Evolutionary conservation across 192 early-diverging fungal genomes (phyloP), one percentile per base, ranked within the genome.

Genomic region (Coemansia sp.): DNA sequence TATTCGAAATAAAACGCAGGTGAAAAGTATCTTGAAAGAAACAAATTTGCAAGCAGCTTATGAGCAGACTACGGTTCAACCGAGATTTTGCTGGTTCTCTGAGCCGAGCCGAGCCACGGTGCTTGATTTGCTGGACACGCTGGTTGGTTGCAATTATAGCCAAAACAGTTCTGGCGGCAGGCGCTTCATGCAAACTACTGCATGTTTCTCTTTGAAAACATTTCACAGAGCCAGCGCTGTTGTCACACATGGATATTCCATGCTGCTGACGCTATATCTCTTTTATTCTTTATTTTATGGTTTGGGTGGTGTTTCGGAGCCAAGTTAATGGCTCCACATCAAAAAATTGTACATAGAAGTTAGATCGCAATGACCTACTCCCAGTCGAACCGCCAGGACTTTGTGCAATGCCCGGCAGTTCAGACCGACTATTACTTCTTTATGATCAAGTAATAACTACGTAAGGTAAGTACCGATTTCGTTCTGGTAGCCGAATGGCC

Each of bases 401-500:
- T 67, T 54, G 71, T 67, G 71, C 71, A 73, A 73, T 73, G 71
- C 71, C 56, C 36, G 50, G 71, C 71, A 67, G 71, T 24, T 56
- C 59, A 48, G 44, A 52, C 65, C 38, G 60, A 36, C 44, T 51
- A 59, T 37, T 38, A 59, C 55, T 56, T 64, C 71, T 73, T 67
- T 56, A 56, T 73, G 71, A 73, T 73, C 65, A 73, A 59, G 42
- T 59, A 38, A 51, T 50, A 48, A 25, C 25, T 61, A 49, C 31
- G 42, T 46, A 61, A 73, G 71, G 71, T 73, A 73, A 73, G 71
- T 73, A 63, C 61, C 63, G 58, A 55, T 56, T 34, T 42, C 18
- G 18, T 58, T 51, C 18, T 50, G 69, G 69, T 26, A 65, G 53
- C 53, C 24, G 24, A 5, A 38, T 17, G 5, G 8, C 17, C 28